Conservation (phyloP, 352 stramenopile species). For the Pythium monospermum region DNA sequence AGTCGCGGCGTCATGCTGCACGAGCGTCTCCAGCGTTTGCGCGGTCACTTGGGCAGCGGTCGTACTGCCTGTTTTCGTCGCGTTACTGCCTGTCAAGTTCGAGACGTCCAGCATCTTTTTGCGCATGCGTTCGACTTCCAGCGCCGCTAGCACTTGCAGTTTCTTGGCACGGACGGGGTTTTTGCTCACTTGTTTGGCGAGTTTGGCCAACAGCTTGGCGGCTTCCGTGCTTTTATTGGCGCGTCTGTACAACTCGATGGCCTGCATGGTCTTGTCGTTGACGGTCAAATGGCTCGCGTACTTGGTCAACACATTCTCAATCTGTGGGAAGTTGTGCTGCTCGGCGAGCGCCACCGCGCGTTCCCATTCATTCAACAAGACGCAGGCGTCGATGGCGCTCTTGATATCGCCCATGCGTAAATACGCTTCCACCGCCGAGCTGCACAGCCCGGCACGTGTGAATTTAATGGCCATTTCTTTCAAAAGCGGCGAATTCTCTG, state of each 20-base stretch:
- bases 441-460: constrained; percentile 77
- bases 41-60: constrained; percentile 80
- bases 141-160: constrained; percentile 89
- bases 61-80: too few relatives aligned
- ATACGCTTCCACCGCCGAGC: constrained; percentile 82
- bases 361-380: constrained; percentile 92
- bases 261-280: constrained; percentile 82
- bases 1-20: constrained; percentile 82
- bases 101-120: constrained; percentile 87
- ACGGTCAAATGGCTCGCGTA: constrained; percentile 83
- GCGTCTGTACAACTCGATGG: constrained; percentile 91
- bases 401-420: constrained; percentile 90
- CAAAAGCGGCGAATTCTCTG: constrained; percentile 72
- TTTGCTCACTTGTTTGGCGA: constrained; percentile 76
- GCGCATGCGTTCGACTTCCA: constrained; percentile 91
- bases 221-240: constrained; percentile 91
- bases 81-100: constrained; percentile 46
- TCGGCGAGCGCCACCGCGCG: constrained; percentile 87
- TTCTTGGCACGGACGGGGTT: constrained; percentile 92
- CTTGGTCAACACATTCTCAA: constrained; percentile 91
- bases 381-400: constrained; percentile 89
- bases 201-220: constrained; percentile 84
- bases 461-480: constrained; percentile 87
- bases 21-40: constrained; percentile 89
- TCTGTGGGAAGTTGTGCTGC: constrained; percentile 91